A percentile compares a stretch with the other conserved stretches of the same genome.
Evolutionary conservation across 2,329 filamentous ascomycete species (phyloP).

Genomic region (Verticillium nonalfalfae): DNA sequence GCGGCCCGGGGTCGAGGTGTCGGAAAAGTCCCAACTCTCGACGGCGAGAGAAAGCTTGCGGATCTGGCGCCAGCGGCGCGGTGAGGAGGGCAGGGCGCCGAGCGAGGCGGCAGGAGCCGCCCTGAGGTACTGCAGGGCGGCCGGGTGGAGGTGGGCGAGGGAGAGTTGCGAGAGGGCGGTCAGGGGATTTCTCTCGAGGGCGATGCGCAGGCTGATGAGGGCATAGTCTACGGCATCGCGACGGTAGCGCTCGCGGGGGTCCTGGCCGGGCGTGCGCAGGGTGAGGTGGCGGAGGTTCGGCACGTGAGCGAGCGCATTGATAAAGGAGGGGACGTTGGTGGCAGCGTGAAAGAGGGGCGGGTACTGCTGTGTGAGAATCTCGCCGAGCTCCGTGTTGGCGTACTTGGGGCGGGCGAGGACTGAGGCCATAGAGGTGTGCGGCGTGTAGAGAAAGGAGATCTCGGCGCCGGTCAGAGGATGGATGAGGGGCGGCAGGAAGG

Average conservation of each 20-base stretch:
- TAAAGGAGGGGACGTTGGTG: constrained; percentile 80
- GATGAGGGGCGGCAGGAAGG: constrained; percentile 78
- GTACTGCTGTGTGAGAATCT: constrained; percentile 80
- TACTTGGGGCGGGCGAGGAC: constrained; percentile 67
- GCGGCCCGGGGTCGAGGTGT: constrained; percentile 45
- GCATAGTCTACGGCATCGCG: constrained; percentile 81
- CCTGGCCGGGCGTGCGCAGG: constrained; percentile 69
- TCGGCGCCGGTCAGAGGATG: constrained; percentile 72
- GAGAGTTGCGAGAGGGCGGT: constrained; percentile 62
- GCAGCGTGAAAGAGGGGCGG: constrained; percentile 85
- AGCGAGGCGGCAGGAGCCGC: constrained; percentile 58
- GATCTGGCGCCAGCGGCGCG: constrained; percentile 72
- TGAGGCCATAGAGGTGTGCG: constrained; percentile 60
- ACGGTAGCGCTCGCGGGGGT: constrained; percentile 62
- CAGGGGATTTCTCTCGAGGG: constrained; percentile 68
- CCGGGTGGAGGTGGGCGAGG: constrained; percentile 67
- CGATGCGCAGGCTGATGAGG: constrained; percentile 78
- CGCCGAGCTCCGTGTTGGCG: constrained; percentile 70
- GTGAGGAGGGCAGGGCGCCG: constrained; percentile 66
- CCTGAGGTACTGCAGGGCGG: constrained; percentile 71
- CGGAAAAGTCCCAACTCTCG: constrained; percentile 61
- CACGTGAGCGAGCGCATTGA: constrained; percentile 64
- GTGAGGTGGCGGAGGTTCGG: constrained; percentile 67
- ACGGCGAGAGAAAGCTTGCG: constrained; percentile 66
- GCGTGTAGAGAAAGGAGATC: constrained; percentile 75